Evolutionary conservation across 139 green algal species (phyloP), one percentile per base, ranked within the genome.

Genomic region (Micractinium sp.): DNA sequence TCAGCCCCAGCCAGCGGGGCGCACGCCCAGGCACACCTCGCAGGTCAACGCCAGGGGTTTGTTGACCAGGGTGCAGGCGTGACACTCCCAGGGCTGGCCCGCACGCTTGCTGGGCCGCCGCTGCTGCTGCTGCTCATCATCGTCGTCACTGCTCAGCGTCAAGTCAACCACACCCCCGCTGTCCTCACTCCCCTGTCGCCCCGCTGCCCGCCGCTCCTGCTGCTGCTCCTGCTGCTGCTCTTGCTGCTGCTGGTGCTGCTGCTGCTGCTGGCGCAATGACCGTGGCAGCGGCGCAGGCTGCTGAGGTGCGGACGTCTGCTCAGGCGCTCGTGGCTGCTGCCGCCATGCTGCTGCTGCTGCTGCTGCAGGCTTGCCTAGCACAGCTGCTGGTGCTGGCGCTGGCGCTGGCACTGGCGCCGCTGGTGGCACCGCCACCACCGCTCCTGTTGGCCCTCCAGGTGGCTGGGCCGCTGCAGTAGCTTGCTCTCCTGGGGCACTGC

Each of bases 51-150:
- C 84, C 71, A 88, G 84, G 41, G 84, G 39, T 19, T 29, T 25
- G 41, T 88, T 88, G 27, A 69, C 27, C 69, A 88, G 84, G 29
- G 84, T 88, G 84, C 84, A 88, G 3, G 19, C 31, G 14, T 12
- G 39, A 71, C 84, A 88, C 23, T 38, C 71, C 84, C 84, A 88
- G 12, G 27, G 3, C 29, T 19, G 56, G 9, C 63, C 33, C 0
- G n/a, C n/a, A 31, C 81, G 56, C 56, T 74, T 85, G 39, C 23
- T 67, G 41, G 41, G 20, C 18, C 75, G 18, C 20, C 16, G n/a
- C 23, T 77, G 82, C 16, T n/a, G 31, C 19, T 23, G n/a, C 60
- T 61, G 13, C 60, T 81, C 73, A 2, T 56, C 73, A 23, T 83
- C 47, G n/a, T 74, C 85, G 20, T 83, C 47, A n/a, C 73, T 83